These are phyloP conservation scores for Cercospora berteroae DNA, from an alignment of 2,329 filamentous ascomycete genomes.

Conservation along the genomic window DNA sequence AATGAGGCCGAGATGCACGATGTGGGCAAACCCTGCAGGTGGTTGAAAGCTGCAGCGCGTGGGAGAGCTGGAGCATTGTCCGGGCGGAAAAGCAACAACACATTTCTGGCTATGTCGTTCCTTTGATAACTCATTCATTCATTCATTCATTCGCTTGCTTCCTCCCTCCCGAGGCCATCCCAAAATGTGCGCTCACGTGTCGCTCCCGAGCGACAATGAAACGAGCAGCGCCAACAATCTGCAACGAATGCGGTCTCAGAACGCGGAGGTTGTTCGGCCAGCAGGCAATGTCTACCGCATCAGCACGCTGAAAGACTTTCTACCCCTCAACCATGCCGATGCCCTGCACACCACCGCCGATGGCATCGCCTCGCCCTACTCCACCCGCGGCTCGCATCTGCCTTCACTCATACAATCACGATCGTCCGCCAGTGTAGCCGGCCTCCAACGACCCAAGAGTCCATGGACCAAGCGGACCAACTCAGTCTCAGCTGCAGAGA, in stretches of 20 bases:
- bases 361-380: slow-evolving; percentile 38
- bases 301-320: slow-evolving; percentile 37
- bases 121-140: neutral
- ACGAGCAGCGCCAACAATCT: slow-evolving; percentile 4
- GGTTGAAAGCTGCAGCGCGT: neutral
- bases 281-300: slow-evolving; percentile 24
- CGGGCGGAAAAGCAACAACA: neutral
- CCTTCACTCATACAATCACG: slow-evolving; percentile 35
- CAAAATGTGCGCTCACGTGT: slow-evolving; percentile 8
- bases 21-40: neutral
- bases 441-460: slow-evolving; percentile 12
- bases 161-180: too few relatives aligned
- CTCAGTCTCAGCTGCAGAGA: slow-evolving; percentile 27
- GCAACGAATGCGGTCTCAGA: slow-evolving; percentile 10
- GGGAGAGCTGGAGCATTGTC: neutral
- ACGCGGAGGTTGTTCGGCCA: slow-evolving; percentile 1
- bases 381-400: slow-evolving; percentile 47
- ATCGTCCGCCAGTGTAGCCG: slow-evolving; percentile 27
- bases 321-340: slow-evolving; percentile 37
- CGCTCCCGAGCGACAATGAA: slow-evolving; percentile 1
- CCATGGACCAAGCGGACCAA: slow-evolving; percentile 18
- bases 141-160: neutral
- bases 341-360: slow-evolving; percentile 20
- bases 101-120: neutral
- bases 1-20: neutral